These are phyloP conservation scores for Tulasnella sp. DNA, from an alignment of 768 basidiomycete genomes.

Conservation along the genomic window DNA sequence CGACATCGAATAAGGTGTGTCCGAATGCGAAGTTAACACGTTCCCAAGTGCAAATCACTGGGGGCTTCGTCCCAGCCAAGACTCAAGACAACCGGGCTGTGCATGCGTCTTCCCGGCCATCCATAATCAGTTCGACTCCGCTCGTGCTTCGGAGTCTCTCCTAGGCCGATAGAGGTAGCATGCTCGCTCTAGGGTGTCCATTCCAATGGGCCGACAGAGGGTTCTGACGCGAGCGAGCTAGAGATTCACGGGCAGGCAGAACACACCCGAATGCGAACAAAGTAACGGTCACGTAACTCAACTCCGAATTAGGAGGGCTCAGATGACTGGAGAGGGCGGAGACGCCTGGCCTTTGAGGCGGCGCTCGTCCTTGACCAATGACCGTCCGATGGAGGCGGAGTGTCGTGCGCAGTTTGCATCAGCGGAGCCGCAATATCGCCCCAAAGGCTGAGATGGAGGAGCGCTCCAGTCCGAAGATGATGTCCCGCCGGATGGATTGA, in stretches of 20 bases:
- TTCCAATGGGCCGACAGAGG: too few species aligned
- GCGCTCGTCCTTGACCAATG: neutral
- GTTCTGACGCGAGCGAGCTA: too few species aligned
- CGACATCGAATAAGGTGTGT: neutral
- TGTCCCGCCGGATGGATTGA: neutral
- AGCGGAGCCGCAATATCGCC: neutral
- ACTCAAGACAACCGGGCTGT: neutral
- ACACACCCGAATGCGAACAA: neutral
- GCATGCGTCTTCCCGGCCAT: too few species aligned
- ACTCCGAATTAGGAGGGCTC: neutral
- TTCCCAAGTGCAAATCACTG: neutral
- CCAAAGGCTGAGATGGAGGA: neutral
- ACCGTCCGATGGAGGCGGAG: neutral
- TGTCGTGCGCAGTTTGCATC: neutral
- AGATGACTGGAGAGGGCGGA: neutral
- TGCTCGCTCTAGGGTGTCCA: too few species aligned
- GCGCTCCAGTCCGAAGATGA: neutral
- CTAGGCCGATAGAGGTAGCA: neutral
- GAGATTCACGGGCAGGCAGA: neutral
- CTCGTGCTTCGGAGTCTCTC: neutral
- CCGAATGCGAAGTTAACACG: neutral
- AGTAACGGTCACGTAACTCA: neutral
- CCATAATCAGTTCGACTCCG: neutral
- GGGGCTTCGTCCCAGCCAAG: neutral
- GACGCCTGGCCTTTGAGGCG: neutral